phyloP scores from a whole-genome alignment of 108 stramenopile species.

The Pseudonitzschia pungens region DNA sequence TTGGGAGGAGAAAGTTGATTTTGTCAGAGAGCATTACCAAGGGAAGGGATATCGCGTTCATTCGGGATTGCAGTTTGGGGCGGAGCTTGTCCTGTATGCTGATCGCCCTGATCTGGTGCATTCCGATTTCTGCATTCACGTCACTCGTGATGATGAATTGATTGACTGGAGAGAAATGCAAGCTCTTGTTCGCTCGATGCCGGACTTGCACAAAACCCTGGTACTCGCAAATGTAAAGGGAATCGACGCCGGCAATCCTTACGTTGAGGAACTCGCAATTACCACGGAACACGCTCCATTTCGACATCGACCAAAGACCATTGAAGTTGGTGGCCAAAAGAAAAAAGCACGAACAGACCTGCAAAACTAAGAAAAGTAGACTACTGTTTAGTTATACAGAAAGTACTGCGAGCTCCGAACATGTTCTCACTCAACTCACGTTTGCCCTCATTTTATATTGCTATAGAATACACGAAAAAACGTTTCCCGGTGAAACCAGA shows the following conservation, averaged over 20 bases:
- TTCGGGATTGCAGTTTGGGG: conserved; percentile 87
- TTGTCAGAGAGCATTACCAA: conserved; percentile 65
- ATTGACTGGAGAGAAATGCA: conserved; percentile 83
- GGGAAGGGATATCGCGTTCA: conserved; percentile 84
- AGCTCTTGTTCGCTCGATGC: conserved; percentile 77
- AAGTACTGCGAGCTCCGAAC: not conserved
- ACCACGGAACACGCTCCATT: conserved; percentile 90
- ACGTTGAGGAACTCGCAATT: conserved; percentile 79
- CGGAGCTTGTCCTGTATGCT: conserved; percentile 84
- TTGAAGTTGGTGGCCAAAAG: conserved; percentile 57
- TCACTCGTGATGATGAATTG: conserved; percentile 52
- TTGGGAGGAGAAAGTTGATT: conserved; percentile 44
- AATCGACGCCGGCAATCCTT: conserved; percentile 17
- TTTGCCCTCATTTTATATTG: not conserved
- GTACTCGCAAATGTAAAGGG: conserved; percentile 57
- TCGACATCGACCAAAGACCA: conserved; percentile 59
- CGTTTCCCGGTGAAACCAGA: not conserved
- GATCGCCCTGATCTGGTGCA: conserved; percentile 78
- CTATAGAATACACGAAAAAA: not conserved
- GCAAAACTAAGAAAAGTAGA: conserved; percentile 1
- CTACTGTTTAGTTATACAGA: not conserved
- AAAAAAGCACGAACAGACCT: conserved; percentile 32
- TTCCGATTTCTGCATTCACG: conserved; percentile 87
- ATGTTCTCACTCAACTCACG: not conserved
- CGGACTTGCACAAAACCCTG: conserved; percentile 82